Evolutionary conservation across 257 asterid genomes (phyloP).

Genomic region (Coffea canephora): DNA sequence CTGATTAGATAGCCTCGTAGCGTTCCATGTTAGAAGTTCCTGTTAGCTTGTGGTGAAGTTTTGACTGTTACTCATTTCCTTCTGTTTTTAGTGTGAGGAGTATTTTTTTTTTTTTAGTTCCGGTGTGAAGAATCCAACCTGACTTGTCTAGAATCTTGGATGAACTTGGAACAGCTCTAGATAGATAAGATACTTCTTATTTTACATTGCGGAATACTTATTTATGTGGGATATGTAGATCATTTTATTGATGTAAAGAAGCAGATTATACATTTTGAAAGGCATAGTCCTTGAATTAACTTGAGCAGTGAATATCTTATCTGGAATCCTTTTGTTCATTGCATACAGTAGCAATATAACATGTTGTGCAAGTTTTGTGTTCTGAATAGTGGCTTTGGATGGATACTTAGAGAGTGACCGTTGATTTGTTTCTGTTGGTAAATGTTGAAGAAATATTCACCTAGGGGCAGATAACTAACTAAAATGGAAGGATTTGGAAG

Average conservation of each 20-base stretch:
- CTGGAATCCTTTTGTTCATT: neutral
- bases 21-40: neutral
- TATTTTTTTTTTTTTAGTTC: too few species aligned
- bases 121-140: neutral
- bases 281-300: neutral
- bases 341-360: too few species aligned
- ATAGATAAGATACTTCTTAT: neutral
- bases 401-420: neutral
- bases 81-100: too few species aligned
- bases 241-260: neutral
- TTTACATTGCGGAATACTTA: neutral
- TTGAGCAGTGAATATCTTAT: neutral
- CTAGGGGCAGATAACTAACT: neutral
- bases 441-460: neutral
- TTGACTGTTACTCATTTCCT: neutral
- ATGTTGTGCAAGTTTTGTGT: neutral
- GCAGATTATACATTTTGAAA: neutral
- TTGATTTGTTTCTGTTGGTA: neutral
- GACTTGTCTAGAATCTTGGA: neutral
- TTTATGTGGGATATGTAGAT: neutral
- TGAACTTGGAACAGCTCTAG: neutral
- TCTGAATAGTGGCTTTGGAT: neutral
- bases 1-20: neutral
- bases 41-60: neutral
- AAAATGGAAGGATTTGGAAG: neutral